A percentile compares a stretch with the other conserved stretches of the same genome.
These are phyloP conservation scores for Brassica balearica DNA, from an alignment of 441 rosid genomes.

Conservation along the genomic window DNA sequence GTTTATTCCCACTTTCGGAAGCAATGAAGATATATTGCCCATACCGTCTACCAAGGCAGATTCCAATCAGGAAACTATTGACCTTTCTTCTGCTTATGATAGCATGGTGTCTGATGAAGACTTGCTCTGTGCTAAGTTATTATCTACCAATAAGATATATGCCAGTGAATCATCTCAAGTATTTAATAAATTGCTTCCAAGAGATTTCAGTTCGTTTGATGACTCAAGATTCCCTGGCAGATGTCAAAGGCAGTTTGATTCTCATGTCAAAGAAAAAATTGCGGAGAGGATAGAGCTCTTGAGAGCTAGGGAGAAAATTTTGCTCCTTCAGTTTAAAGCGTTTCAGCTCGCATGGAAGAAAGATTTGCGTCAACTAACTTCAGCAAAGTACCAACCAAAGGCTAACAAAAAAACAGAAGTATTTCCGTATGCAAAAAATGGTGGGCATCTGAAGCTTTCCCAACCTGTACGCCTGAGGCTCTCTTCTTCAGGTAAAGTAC, in stretches of 20 bases:
- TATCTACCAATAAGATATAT: constrained; percentile 70
- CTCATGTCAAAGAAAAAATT: constrained; percentile 57
- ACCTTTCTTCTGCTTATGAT: constrained; percentile 34
- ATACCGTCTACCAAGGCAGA: neutral
- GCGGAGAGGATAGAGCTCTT: constrained; percentile 52
- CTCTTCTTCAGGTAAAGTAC: constrained; percentile 67
- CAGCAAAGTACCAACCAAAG: constrained; percentile 64
- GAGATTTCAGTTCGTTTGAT: constrained; percentile 47
- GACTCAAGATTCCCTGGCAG: constrained; percentile 41
- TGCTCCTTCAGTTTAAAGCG: constrained; percentile 80
- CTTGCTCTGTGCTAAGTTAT: constrained; percentile 49
- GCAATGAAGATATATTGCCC: constrained; percentile 42
- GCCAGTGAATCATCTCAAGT: constrained; percentile 65
- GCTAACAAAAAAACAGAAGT: constrained; percentile 73
- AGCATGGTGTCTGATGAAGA: constrained; percentile 43
- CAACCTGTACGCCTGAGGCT: constrained; percentile 72
- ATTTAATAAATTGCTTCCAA: constrained; percentile 62
- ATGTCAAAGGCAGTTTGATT: constrained; percentile 46
- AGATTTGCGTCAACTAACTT: constrained; percentile 65
- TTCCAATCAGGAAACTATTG: constrained; percentile 44
- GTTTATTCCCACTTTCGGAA: constrained; percentile 38
- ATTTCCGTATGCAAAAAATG: constrained; percentile 54
- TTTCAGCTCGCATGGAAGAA: constrained; percentile 86
- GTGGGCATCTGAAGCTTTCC: constrained; percentile 65
- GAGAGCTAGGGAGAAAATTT: constrained; percentile 81